Evolutionary conservation across 345 rosid genomes (phyloP).

Genomic region (Aethionema arabicum): DNA sequence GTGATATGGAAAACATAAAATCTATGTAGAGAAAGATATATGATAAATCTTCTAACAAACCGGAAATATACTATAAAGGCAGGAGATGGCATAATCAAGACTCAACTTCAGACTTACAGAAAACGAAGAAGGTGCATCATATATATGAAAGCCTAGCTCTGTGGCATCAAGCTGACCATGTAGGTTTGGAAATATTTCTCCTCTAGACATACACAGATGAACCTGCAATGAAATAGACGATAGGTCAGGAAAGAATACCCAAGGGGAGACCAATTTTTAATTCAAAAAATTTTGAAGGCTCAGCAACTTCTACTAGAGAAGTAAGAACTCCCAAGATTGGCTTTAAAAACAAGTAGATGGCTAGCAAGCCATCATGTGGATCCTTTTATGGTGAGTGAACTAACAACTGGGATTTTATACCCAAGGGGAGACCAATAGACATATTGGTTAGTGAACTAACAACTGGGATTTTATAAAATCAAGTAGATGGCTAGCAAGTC

Average conservation of each 20-base stretch:
- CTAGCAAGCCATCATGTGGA: too few species aligned
- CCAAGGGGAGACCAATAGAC: too few species aligned
- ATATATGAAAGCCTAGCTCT: constrained; percentile 77
- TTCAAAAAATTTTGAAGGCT: constrained; percentile 9
- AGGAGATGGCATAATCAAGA: constrained; percentile 26
- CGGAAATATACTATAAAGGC: constrained; percentile 14
- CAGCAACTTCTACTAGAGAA: constrained; percentile 20
- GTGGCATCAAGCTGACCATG: constrained; percentile 90
- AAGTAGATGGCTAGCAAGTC: not conserved
- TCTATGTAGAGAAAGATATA: not conserved
- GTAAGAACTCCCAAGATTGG: constrained; percentile 14
- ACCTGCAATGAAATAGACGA: constrained; percentile 51
- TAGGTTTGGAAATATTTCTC: constrained; percentile 87
- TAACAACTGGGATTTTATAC: too few species aligned
- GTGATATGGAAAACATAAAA: constrained; percentile 10
- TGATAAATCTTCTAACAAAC: constrained; percentile 11
- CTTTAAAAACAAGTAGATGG: too few species aligned
- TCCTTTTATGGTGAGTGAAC: too few species aligned
- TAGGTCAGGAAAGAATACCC: constrained; percentile 21
- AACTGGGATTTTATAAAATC: constrained; percentile 1
- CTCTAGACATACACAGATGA: constrained; percentile 90
- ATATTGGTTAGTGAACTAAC: constrained; percentile 7
- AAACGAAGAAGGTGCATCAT: constrained; percentile 86
- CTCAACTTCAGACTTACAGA: constrained; percentile 57
- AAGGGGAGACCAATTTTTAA: not conserved